Evolutionary conservation across 345 rosid genomes (phyloP).

Genomic region (Anacardium occidentale): DNA sequence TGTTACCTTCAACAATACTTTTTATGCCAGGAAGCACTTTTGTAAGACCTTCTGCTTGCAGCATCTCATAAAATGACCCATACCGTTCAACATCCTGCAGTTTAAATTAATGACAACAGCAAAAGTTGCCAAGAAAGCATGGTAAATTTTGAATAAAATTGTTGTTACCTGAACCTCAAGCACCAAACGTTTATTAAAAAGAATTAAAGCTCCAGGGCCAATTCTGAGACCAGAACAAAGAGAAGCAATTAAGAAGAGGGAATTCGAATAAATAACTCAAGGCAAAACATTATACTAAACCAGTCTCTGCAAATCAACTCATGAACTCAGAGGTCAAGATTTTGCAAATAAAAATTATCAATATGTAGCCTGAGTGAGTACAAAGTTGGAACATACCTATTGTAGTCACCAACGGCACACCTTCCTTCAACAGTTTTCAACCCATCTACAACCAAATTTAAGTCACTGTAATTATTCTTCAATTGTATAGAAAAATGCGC

Average conservation of each 20-base stretch:
- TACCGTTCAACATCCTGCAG: conserved; percentile 51
- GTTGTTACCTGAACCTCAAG: conserved; percentile 68
- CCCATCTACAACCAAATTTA: conserved; percentile 51
- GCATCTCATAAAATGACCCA: conserved; percentile 64
- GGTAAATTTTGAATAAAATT: conserved; percentile 9
- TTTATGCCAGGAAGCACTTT: conserved; percentile 67
- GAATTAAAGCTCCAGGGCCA: conserved; percentile 48
- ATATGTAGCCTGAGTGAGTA: neutral
- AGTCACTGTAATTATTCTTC: neutral
- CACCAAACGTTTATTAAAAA: conserved; percentile 62
- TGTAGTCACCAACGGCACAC: conserved; percentile 70
- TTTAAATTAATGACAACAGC: conserved; percentile 11
- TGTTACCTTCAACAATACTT: conserved; percentile 63
- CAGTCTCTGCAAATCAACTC: neutral
- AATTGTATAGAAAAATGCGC: neutral
- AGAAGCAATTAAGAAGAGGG: neutral
- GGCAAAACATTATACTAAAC: neutral
- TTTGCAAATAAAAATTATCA: neutral
- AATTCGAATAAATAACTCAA: neutral
- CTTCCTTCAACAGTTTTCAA: conserved; percentile 77
- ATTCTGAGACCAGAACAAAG: conserved; percentile 44
- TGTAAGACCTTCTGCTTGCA: conserved; percentile 53
- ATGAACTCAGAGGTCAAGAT: neutral
- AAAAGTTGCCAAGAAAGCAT: neutral
- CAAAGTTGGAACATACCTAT: conserved; percentile 31